Conservation (phyloP, 129 eudicot species). For the Heracleum sosnowskyi region DNA sequence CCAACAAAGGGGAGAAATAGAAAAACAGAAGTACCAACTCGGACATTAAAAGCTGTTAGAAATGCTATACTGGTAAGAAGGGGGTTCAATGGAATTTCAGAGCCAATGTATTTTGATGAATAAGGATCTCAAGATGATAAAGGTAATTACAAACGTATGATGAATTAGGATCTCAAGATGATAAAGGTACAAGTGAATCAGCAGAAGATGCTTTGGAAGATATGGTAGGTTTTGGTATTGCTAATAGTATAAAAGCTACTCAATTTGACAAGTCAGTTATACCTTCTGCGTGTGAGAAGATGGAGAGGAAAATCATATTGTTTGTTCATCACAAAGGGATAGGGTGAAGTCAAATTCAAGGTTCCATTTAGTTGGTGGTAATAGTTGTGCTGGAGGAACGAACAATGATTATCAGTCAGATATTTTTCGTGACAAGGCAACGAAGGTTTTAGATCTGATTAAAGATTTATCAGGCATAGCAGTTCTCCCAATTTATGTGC, state of each 20-base stretch:
- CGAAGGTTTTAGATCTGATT: conserved; percentile 6
- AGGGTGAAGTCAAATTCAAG: not conserved
- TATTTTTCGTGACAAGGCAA: not conserved
- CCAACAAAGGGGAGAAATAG: not conserved
- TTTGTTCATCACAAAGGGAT: not conserved
- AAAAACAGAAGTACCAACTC: not conserved
- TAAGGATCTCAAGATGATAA: not conserved
- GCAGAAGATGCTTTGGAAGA: not conserved
- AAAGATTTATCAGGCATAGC: conserved; percentile 17
- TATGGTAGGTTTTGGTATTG: not conserved
- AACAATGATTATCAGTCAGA: not conserved
- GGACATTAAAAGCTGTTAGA: not conserved
- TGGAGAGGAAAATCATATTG: not conserved
- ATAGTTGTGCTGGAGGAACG: not conserved
- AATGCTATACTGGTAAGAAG: not conserved
- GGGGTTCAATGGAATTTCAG: not conserved
- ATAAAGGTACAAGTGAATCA: not conserved
- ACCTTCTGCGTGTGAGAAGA: not conserved
- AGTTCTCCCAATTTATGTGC: conserved; percentile 14
- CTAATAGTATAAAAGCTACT: not conserved
- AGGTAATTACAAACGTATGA: not conserved
- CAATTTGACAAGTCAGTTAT: conserved; percentile 1
- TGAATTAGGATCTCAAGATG: not conserved
- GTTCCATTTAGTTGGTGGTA: not conserved
- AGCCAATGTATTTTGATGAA: not conserved